Conservation (phyloP, 345 rosid species). For the Arabidopsis arenosa region DNA sequence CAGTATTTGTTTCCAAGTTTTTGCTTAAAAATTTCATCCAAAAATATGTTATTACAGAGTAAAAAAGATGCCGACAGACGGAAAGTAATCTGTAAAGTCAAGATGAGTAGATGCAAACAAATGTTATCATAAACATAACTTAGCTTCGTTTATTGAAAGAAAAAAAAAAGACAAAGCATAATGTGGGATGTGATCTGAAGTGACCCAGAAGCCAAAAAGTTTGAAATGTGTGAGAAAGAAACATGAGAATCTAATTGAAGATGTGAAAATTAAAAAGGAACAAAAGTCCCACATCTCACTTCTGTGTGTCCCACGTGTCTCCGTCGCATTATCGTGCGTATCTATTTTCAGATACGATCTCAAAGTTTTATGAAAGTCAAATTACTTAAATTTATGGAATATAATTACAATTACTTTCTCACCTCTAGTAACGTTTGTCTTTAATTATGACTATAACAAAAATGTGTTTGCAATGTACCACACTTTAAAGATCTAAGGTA, state of each 20-base stretch:
- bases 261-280: constrained; percentile 37
- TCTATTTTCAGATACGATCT: constrained; percentile 44
- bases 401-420: constrained; percentile 17
- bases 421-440: not conserved
- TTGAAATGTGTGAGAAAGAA: constrained; percentile 37
- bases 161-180: not conserved
- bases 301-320: constrained; percentile 42
- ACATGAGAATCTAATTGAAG: constrained; percentile 36
- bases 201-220: constrained; percentile 27
- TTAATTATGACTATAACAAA: not conserved
- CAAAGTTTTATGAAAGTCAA: constrained; percentile 35
- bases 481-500: not conserved
- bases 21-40: not conserved
- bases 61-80: constrained; percentile 29
- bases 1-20: not conserved
- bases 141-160: not conserved
- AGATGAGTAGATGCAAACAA: constrained; percentile 19
- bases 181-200: constrained; percentile 28
- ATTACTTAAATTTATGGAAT: constrained; percentile 22
- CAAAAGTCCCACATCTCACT: constrained; percentile 35
- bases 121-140: not conserved
- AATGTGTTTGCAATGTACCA: constrained; percentile 2
- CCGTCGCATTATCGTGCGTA: constrained; percentile 39
- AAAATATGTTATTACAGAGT: not conserved
- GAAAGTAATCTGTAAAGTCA: constrained; percentile 27